These are phyloP conservation scores for Leishmania mexicana DNA, from an alignment of 208 protist species.

Conservation along the genomic window DNA sequence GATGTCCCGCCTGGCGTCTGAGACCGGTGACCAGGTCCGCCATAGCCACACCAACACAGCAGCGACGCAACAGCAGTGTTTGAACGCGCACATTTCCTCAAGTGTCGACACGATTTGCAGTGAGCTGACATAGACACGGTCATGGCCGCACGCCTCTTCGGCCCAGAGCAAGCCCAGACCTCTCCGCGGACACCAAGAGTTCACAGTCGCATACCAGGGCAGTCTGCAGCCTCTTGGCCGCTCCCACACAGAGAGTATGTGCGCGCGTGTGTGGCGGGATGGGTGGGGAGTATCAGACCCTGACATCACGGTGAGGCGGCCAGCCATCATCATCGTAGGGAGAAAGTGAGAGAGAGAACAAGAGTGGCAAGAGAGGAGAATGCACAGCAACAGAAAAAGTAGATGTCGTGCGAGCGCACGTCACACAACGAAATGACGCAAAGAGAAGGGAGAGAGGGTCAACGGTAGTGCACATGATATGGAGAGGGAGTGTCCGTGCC, in stretches of 20 bases:
- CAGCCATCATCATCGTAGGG: not conserved
- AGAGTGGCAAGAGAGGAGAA: not conserved
- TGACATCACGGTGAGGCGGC: too few relatives aligned
- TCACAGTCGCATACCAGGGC: not conserved
- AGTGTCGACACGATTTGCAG: not conserved
- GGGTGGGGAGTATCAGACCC: too few relatives aligned
- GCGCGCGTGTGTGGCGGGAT: not conserved
- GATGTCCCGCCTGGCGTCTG: not conserved
- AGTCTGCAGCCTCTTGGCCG: not conserved
- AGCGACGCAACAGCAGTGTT: not conserved
- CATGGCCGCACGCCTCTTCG: not conserved
- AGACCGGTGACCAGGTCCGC: not conserved
- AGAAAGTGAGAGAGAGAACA: not conserved
- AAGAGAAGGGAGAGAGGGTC: too few relatives aligned
- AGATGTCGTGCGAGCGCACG: not conserved
- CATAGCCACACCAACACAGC: not conserved
- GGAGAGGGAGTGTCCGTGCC: not conserved
- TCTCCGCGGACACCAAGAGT: not conserved
- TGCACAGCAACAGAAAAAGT: not conserved
- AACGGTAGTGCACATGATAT: too few relatives aligned
- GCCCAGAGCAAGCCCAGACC: not conserved
- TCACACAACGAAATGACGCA: not conserved
- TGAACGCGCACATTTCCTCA: not conserved
- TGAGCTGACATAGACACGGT: not conserved
- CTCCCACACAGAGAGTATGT: not conserved